Evolutionary conservation across 805 yeast genomes (phyloP), one percentile per base, ranked within the genome.

Genomic region (Ogataea thermomethanolica): DNA sequence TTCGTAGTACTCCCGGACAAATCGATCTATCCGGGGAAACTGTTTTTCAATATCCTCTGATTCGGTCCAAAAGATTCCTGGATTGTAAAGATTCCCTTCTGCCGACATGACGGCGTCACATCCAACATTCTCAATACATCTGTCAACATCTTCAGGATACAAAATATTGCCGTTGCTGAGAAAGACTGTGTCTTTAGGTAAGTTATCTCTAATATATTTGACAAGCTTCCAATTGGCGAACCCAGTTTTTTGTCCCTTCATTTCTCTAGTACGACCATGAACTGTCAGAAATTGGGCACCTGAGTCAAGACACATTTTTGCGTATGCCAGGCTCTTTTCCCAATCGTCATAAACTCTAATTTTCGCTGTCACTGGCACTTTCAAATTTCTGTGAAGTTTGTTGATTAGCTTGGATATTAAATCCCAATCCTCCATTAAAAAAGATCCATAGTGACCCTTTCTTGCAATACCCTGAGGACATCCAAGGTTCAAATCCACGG

Each of bases 391-490:
- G 61, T 89, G 95, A 37, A 91, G 68, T 12, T 70, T 84, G 46
- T 71, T 75, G 48, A 93, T 89, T 45, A 93, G 69, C 37, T 69
- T 73, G 54, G 78, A 71, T 11, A 93, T 79, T 40, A 91, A 66
- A 15, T 78, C 86, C 98, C 98, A 93, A 55, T 93, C 96, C 42
- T 93, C 99, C 96, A 90, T 91, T 39, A 93, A 66, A 53, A 90
- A 93, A 0, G 98, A 81, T 1, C 99, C 99, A 59, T 93, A 93
- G 48, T 86, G 83, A 0, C 99, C 99, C 62, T 87, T 86, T 48
- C 74, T 76, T 0, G 99, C 99, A 45, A 93, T 93, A 1, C 96
- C 96, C 62, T 93, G 99, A 0, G 99, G 99, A 62, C 99, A 93
- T 0, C 99, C 99, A 43, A 93, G 70, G 56, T 93, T 93, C 50